Evolutionary conservation across 1,139 yeast species (phyloP).

Genomic region (Pichia sp.): DNA sequence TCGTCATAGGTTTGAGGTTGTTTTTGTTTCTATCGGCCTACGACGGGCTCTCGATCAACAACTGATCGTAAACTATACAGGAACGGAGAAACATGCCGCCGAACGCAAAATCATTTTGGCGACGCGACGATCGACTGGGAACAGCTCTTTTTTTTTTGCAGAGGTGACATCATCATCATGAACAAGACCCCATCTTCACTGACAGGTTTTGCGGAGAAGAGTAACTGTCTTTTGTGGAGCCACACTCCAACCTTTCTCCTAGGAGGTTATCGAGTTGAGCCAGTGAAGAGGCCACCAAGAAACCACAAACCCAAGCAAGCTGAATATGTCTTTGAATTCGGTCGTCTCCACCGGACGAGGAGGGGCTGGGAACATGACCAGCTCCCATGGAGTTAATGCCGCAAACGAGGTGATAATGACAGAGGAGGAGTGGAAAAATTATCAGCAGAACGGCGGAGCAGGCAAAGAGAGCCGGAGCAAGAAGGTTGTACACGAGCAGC

Average conservation of each 20-base stretch:
- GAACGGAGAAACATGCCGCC: neutral
- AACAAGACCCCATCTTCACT: neutral
- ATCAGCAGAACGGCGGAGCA: neutral
- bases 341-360: constrained; percentile 40
- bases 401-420: constrained; percentile 27
- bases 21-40: too few species aligned
- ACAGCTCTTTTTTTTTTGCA: neutral
- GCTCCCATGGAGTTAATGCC: constrained; percentile 11
- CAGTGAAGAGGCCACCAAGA: neutral
- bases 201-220: too few species aligned
- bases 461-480: neutral
- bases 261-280: too few species aligned
- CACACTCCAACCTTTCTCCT: too few species aligned
- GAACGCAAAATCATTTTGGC: neutral
- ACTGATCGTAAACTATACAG: too few species aligned
- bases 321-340: constrained; percentile 20
- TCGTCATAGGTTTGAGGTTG: too few species aligned
- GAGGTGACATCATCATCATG: neutral
- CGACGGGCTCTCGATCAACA: too few species aligned
- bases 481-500: neutral
- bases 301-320: neutral
- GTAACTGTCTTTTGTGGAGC: too few species aligned
- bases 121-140: neutral
- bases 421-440: constrained; percentile 16
- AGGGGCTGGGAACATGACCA: constrained; percentile 39